Evolutionary conservation across 208 protist genomes (phyloP).

Genomic region (Leishmania major): DNA sequence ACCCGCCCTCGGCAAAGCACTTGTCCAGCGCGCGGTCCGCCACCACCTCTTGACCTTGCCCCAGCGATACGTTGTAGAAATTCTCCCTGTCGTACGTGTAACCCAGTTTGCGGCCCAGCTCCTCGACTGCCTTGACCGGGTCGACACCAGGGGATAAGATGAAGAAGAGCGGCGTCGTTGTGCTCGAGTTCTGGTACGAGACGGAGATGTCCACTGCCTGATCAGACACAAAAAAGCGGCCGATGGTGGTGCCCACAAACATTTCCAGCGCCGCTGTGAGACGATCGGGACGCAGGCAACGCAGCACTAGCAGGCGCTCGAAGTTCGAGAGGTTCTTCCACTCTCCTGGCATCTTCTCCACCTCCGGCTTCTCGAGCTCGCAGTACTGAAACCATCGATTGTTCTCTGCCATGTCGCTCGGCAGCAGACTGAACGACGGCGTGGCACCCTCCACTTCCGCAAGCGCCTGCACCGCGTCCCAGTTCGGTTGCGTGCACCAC

Average conservation of each 20-base stretch:
- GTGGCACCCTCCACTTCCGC: conserved; percentile 89
- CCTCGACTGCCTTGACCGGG: conserved; percentile 95
- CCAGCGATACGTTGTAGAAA: conserved; percentile 97
- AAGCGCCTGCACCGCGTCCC: conserved; percentile 91
- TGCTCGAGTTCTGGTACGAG: conserved; percentile 95
- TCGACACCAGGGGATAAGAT: conserved; percentile 99
- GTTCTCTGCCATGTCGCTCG: conserved; percentile 91
- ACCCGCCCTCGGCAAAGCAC: conserved; percentile 93
- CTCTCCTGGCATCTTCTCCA: conserved; percentile 92
- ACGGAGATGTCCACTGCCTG: conserved; percentile 93
- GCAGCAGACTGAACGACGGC: conserved; percentile 88
- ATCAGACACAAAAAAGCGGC: conserved; percentile 95
- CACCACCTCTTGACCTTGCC: conserved; percentile 98
- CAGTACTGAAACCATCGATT: conserved; percentile 93
- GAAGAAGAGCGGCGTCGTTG: conserved; percentile 98
- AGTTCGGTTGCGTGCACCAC: conserved; percentile 93
- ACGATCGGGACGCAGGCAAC: conserved; percentile 96
- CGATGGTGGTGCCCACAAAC: conserved; percentile 95
- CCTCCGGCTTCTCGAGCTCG: conserved; percentile 92
- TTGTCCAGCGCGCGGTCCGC: conserved; percentile 95
- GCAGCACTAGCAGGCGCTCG: conserved; percentile 96
- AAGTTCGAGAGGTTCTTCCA: conserved; percentile 97
- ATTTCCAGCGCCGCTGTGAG: conserved; percentile 94
- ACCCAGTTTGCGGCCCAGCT: conserved; percentile 94
- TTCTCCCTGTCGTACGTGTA: conserved; percentile 96